phyloP scores from a whole-genome alignment of 306 rosid species.

The Sechiopsis laciniata region DNA sequence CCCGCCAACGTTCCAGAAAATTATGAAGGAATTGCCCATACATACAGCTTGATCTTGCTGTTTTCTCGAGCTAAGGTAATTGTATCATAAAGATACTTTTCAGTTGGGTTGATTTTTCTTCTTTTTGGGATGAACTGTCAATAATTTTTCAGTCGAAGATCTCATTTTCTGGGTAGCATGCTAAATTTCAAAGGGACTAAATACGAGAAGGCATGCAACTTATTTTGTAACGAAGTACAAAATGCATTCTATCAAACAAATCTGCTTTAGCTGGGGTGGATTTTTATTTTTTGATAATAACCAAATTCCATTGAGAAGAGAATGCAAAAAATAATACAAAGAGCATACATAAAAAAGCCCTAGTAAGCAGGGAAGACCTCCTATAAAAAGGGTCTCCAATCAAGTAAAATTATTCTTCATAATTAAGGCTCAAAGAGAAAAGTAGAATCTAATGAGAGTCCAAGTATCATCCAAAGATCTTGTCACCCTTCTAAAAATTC shows the following conservation, averaged over 20 bases:
- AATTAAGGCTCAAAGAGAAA: too few species aligned
- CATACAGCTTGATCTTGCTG: slow-evolving; percentile 68
- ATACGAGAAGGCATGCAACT: neutral
- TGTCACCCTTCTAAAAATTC: too few species aligned
- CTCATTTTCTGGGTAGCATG: neutral
- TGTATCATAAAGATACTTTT: neutral
- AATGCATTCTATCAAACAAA: neutral
- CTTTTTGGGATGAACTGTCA: neutral
- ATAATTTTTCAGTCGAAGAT: neutral
- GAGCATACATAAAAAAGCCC: too few species aligned
- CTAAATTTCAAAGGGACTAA: neutral
- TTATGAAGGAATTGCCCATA: slow-evolving; percentile 86
- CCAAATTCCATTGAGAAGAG: too few species aligned
- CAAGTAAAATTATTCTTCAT: too few species aligned
- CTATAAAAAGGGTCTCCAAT: too few species aligned
- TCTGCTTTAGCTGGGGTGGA: neutral
- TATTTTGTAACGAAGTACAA: neutral
- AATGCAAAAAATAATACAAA: too few species aligned
- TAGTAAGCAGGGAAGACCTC: too few species aligned
- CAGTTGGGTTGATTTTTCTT: slow-evolving; percentile 17
- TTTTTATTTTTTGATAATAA: neutral
- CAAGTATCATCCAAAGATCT: too few species aligned
- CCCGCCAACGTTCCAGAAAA: slow-evolving; percentile 73
- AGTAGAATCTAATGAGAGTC: too few species aligned
- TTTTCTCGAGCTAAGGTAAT: slow-evolving; percentile 79